These are phyloP conservation scores for Plasmodium gallinaceum DNA, from an alignment of 169 alveolate genomes.

Conservation along the genomic window DNA sequence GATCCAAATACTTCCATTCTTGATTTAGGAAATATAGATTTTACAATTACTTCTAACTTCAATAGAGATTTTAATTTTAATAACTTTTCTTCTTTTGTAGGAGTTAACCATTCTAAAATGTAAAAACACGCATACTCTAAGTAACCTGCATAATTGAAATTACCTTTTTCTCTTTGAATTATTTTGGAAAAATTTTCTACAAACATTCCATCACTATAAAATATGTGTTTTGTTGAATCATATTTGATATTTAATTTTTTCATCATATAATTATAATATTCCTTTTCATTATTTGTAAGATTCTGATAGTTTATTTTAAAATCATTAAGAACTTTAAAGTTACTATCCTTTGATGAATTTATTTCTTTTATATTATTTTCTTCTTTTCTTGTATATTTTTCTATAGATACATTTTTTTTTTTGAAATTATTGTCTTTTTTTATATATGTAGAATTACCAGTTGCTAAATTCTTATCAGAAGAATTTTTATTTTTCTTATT, in stretches of 20 bases:
- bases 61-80: conserved; percentile 28
- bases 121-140: conserved; percentile 56
- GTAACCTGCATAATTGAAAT: conserved; percentile 26
- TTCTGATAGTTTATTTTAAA: conserved; percentile 48
- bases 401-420: background rate
- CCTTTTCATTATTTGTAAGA: conserved; percentile 15
- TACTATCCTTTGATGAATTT: background rate
- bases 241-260: conserved; percentile 35
- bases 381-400: too few species aligned
- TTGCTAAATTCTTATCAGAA: background rate
- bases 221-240: conserved; percentile 24
- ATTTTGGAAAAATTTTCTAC: conserved; percentile 23
- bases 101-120: conserved; percentile 71
- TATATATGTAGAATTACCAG: too few species aligned
- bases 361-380: background rate
- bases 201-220: conserved; percentile 40
- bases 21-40: conserved; percentile 44
- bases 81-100: conserved; percentile 66
- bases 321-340: background rate
- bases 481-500: background rate
- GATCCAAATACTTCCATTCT: conserved; percentile 70
- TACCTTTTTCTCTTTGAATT: conserved; percentile 10
- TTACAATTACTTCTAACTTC: conserved; percentile 52
- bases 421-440: background rate
- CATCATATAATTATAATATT: conserved; percentile 61